Conservation (phyloP, 2,329 filamentous ascomycete species). For the Hypoxylon sp. region DNA sequence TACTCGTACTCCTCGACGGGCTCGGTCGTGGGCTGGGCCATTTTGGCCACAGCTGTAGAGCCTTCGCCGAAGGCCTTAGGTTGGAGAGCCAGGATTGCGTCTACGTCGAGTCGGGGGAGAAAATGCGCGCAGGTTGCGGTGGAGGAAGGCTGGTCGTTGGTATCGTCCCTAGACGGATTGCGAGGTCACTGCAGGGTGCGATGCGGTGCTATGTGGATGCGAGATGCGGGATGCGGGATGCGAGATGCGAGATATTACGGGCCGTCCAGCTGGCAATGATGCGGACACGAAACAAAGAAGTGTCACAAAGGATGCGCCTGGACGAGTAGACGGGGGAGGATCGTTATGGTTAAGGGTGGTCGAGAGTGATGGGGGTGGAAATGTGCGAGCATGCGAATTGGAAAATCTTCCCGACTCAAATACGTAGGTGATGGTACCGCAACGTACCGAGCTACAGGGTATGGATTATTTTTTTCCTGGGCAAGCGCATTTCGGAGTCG, state of each 20-base stretch:
- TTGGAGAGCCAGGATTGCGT: slow-evolving; percentile 73
- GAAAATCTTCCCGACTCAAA: slow-evolving; percentile 40
- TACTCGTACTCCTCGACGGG: slow-evolving; percentile 75
- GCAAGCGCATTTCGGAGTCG: slow-evolving; percentile 40
- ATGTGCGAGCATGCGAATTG: slow-evolving; percentile 33
- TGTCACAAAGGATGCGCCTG: slow-evolving; percentile 16
- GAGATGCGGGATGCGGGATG: too few species aligned
- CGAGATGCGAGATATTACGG: slow-evolving; percentile 34
- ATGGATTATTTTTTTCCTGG: slow-evolving; percentile 4
- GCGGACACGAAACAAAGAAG: slow-evolving; percentile 22
- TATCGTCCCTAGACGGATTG: slow-evolving; percentile 2
- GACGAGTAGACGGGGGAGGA: neutral
- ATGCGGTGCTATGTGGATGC: slow-evolving; percentile 5
- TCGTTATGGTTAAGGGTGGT: slow-evolving; percentile 14
- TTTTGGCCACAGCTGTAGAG: slow-evolving; percentile 74
- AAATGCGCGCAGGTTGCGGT: slow-evolving; percentile 27
- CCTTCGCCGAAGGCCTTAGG: slow-evolving; percentile 70
- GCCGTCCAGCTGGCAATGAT: slow-evolving; percentile 13
- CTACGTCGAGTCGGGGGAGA: slow-evolving; percentile 35
- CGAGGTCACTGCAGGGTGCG: neutral
- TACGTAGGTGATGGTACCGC: slow-evolving; percentile 33
- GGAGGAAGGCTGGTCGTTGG: slow-evolving; percentile 6
- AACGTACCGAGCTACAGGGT: slow-evolving; percentile 7
- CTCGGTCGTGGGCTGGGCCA: slow-evolving; percentile 76
- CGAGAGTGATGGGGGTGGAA: slow-evolving; percentile 20